Conservation (phyloP, 2,329 filamentous ascomycete genomes). For the Anisogramma anomala region DNA sequence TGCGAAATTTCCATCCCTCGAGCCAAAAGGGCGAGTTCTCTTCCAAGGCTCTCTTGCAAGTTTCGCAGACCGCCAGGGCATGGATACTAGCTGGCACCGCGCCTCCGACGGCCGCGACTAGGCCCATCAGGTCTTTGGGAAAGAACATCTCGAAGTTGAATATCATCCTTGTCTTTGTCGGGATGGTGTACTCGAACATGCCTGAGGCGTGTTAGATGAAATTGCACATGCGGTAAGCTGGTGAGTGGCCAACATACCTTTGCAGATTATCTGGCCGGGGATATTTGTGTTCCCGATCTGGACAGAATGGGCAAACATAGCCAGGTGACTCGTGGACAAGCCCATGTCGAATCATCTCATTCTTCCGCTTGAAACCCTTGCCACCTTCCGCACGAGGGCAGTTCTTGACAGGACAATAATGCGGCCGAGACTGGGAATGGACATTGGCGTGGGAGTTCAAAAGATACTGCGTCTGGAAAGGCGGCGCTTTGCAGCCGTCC, state of each 20-base stretch:
- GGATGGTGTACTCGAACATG: slow-evolving; percentile 88
- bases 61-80: not conserved
- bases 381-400: slow-evolving; percentile 53
- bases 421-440: slow-evolving; percentile 52
- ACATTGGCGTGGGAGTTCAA: slow-evolving; percentile 71
- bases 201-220: slow-evolving; percentile 32
- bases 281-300: slow-evolving; percentile 86
- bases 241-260: slow-evolving; percentile 47
- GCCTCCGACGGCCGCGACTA: slow-evolving; percentile 64
- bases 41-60: not conserved
- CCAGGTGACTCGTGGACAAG: slow-evolving; percentile 89
- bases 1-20: not conserved
- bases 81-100: slow-evolving; percentile 29
- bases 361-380: slow-evolving; percentile 60
- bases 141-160: slow-evolving; percentile 67
- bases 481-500: slow-evolving; percentile 54
- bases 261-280: slow-evolving; percentile 92
- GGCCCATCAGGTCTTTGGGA: slow-evolving; percentile 77
- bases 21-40: not conserved
- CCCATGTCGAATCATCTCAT: slow-evolving; percentile 65
- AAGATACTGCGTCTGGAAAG: slow-evolving; percentile 68
- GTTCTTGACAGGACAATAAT: slow-evolving; percentile 52
- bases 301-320: slow-evolving; percentile 93
- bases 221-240: slow-evolving; percentile 10
- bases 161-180: slow-evolving; percentile 83